Conservation (phyloP, 116 monocot species). For the Phalaenopsis hybrid region DNA sequence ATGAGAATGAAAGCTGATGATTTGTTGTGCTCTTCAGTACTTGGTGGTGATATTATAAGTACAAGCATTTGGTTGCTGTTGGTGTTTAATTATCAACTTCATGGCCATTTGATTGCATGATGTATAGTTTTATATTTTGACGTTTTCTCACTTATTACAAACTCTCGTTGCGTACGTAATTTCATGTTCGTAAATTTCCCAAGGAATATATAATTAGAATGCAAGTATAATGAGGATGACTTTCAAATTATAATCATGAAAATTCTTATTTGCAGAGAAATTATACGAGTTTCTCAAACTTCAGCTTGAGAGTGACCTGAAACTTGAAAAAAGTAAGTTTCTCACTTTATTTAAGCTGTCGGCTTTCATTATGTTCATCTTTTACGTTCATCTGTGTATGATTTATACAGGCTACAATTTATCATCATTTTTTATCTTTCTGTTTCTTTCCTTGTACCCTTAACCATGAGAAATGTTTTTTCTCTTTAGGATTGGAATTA, state of each 20-base stretch:
- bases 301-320: slow-evolving; percentile 74
- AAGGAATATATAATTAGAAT: background rate
- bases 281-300: slow-evolving; percentile 74
- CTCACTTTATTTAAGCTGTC: background rate
- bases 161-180: background rate
- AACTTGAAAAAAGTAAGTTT: slow-evolving; percentile 71
- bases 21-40: no score
- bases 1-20: no score
- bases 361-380: background rate
- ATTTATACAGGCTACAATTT: background rate
- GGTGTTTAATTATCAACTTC: background rate
- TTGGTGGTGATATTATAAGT: no score
- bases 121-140: background rate
- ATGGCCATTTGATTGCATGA: background rate
- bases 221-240: background rate
- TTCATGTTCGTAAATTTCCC: background rate
- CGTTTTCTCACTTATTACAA: background rate
- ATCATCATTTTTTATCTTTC: background rate
- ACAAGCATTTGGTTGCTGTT: background rate
- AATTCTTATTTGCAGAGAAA: slow-evolving; percentile 53
- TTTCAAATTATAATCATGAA: background rate
- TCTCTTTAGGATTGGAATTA: background rate
- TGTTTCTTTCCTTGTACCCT: background rate
- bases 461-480: background rate
- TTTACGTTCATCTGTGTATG: background rate